A percentile compares a stretch with the other conserved stretches of the same genome.
These are phyloP conservation scores for Friedmanniomyces endolithicus DNA, from an alignment of 495 filamentous ascomycete species.

Conservation along the genomic window DNA sequence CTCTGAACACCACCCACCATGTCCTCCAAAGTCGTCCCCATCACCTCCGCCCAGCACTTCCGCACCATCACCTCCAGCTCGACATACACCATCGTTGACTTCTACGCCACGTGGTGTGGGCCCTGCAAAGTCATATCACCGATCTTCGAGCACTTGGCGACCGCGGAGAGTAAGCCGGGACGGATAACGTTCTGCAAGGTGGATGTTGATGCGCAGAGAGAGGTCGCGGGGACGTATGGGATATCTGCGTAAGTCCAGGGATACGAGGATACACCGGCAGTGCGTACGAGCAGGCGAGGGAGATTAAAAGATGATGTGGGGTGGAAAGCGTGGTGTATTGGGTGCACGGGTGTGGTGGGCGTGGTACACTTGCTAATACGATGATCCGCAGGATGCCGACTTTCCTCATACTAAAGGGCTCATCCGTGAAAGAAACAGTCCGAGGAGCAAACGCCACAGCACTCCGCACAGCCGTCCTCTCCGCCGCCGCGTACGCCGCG, in stretches of 20 bases:
- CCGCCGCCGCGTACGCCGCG: slow-evolving; percentile 34
- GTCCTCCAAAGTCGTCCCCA: slow-evolving; percentile 13
- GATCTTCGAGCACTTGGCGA: slow-evolving; percentile 41
- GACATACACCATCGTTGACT: slow-evolving; percentile 20
- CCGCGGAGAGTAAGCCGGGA: slow-evolving; percentile 30
- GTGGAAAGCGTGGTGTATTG: no score
- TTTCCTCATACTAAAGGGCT: slow-evolving; percentile 23
- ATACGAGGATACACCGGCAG: no score
- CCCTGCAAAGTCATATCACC: slow-evolving; percentile 59
- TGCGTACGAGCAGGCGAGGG: no score
- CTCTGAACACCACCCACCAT: slow-evolving; percentile 20
- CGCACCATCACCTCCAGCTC: slow-evolving; percentile 11
- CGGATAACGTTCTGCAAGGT: slow-evolving; percentile 47
- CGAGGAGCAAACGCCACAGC: slow-evolving; percentile 20
- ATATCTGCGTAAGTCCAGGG: slow-evolving; percentile 30
- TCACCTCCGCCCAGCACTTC: slow-evolving; percentile 16
- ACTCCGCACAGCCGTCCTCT: slow-evolving; percentile 17
- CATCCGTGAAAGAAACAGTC: slow-evolving; percentile 17
- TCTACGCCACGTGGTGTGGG: slow-evolving; percentile 42
- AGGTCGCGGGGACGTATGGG: slow-evolving; percentile 35
- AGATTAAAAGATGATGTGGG: not conserved
- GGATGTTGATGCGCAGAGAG: slow-evolving; percentile 42
- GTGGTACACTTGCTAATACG: slow-evolving; percentile 18
- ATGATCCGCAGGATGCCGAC: slow-evolving; percentile 17
- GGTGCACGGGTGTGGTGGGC: slow-evolving; percentile 18